Evolutionary conservation across 1,284 basidiomycete species (phyloP), one percentile per base, ranked within the genome.

Genomic region (Microstroma glucosiphilum): DNA sequence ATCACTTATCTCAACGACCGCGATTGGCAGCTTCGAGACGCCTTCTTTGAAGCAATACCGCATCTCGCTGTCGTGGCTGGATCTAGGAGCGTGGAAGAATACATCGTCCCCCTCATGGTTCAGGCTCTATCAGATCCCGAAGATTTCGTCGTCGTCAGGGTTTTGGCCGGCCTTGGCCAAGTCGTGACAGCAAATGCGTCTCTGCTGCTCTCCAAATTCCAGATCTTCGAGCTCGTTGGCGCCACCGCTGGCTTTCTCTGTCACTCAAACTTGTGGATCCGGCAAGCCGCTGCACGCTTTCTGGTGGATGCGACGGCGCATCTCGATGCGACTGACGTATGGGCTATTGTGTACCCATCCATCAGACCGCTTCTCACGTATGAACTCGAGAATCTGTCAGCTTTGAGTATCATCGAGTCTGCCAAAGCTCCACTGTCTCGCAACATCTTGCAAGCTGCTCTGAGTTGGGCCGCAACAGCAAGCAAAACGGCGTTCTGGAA

Each of bases 1-100:
- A 93, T 98, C 78, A 98, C 96, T 0, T 98, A 96, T 75, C 84
- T 98, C 69, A 98, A 98, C 76, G 93, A 97, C 73, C 91, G 96
- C 75, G 78, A 81, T 40, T 97, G 94, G 93, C 81, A 89, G 23
- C 81, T 98, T 53, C 84, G 96, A 1, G 86, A 88, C 68, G 90
- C 91, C 0, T 97, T 98, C 79, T 96, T 97, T 74, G 92, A 96
- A 76, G 90, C 90, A 66, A 91, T 97, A 26, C 90, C 96, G 8
- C 91, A 91, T 64, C 91, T 99, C 1, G 94, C 92, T 2, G 58
- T 62, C 17, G 60, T 72, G 0, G 69, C 71, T 12, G 70, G 70
- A 0, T 49, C 63, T 13, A 57, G 69, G 17, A 70, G 87, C 83
- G 72, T 83, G 25, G 82, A 69, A 83, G 87, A 81, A 68, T 84